A percentile compares a stretch with the other conserved stretches of the same genome.
phyloP scores from a whole-genome alignment of 805 yeast species.

The Barnettozyma siamensis region DNA sequence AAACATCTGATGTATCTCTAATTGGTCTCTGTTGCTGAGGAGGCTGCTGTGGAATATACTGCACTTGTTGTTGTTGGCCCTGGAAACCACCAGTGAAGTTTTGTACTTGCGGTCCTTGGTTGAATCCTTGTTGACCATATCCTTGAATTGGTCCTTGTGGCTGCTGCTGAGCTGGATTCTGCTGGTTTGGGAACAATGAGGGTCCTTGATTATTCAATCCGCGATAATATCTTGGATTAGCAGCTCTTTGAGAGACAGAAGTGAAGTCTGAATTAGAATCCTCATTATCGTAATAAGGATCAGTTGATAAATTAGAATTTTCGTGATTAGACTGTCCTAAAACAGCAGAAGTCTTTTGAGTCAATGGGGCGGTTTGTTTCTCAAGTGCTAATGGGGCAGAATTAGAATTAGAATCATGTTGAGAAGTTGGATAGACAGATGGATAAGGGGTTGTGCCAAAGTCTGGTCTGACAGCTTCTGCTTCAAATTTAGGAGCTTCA shows the following conservation, averaged over 20 bases:
- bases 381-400: background rate
- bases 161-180: conserved; percentile 2
- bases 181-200: conserved; percentile 19
- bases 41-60: background rate
- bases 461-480: conserved; percentile 23
- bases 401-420: conserved; percentile 4
- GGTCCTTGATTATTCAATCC: conserved; percentile 28
- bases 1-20: conserved; percentile 32
- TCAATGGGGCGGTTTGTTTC: background rate
- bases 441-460: conserved; percentile 16
- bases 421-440: conserved; percentile 15
- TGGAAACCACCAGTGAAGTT: background rate
- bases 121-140: background rate
- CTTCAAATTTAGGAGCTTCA: conserved; percentile 19
- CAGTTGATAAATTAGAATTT: conserved; percentile 10
- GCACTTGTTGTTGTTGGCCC: background rate
- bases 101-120: background rate
- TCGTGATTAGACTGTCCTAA: conserved; percentile 9
- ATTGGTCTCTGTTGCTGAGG: conserved; percentile 4
- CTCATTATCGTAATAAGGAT: conserved; percentile 12
- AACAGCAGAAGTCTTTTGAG: conserved; percentile 2
- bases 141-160: conserved; percentile 5
- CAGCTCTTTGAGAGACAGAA: conserved; percentile 71
- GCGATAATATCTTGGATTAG: conserved; percentile 50
- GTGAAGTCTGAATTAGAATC: conserved; percentile 58